phyloP scores from a whole-genome alignment of 164 flowering plant genomes.

The Amborella trichopoda region DNA sequence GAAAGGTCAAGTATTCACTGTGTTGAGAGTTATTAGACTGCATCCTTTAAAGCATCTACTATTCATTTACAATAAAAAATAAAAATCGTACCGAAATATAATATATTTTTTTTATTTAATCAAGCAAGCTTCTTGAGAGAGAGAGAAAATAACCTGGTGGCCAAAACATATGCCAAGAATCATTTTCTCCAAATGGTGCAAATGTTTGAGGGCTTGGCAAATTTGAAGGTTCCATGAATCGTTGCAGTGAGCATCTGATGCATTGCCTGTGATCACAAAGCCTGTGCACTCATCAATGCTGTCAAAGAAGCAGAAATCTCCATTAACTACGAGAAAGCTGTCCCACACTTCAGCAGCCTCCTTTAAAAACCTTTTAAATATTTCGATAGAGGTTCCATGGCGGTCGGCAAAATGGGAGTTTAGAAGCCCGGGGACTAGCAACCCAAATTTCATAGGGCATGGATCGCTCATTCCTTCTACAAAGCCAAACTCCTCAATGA shows the following conservation, averaged over 20 bases:
- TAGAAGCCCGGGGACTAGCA: slow-evolving; percentile 6
- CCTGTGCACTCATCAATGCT: slow-evolving; percentile 1
- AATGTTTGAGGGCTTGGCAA: neutral
- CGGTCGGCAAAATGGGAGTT: slow-evolving; percentile 2
- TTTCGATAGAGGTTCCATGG: slow-evolving; percentile 3
- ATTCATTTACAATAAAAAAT: no score
- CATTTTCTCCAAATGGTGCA: slow-evolving; percentile 3
- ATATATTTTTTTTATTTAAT: no score
- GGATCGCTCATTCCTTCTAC: no score
- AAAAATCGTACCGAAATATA: no score
- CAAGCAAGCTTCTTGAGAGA: no score
- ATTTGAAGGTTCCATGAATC: slow-evolving; percentile 6
- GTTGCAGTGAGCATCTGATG: slow-evolving; percentile 3
- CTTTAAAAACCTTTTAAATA: neutral
- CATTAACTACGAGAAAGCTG: slow-evolving; percentile 5
- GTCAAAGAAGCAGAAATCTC: slow-evolving; percentile 5
- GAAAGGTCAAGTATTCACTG: no score
- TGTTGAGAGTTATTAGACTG: no score
- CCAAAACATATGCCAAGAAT: slow-evolving; percentile 10
- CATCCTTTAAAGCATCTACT: no score
- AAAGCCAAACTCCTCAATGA: no score
- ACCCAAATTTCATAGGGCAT: no score
- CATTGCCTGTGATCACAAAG: slow-evolving; percentile 9
- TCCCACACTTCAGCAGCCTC: slow-evolving; percentile 8
- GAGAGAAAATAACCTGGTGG: slow-evolving; percentile 11